Evolutionary conservation across 2,329 filamentous ascomycete species (phyloP), one percentile per base, ranked within the genome.

Genomic region (Tolypocladium capitatum): DNA sequence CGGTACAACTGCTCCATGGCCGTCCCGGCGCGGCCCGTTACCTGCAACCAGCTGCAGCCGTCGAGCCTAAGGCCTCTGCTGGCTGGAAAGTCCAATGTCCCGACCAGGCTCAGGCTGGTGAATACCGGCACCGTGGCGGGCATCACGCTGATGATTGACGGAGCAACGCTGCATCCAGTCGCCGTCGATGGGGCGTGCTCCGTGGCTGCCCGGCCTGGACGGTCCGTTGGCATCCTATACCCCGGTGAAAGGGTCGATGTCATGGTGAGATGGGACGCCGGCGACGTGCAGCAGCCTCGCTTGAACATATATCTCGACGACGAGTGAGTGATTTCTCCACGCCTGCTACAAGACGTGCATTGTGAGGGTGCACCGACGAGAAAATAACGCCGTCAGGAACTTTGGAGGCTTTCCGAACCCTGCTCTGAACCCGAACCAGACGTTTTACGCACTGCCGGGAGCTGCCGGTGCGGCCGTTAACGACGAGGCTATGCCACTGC

Each of bases 1-100:
- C 52, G 57, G 24, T 64, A 58, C 45, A 51, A 63, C 45, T 63
- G 61, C 45, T 58, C 60, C 18, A 55, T 58, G 57, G 58, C 55
- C 1, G 53, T 58, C 27, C 57, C 58, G 8, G 56, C 57, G 0
- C 48, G 53, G 4, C 59, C 58, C 0, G 41, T 62, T 9, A 44
- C 50, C 33, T 60, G 58, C 49, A 51, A 46, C 8, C 35, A 50
- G 13, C 46, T 41, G 6, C 32, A 43, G 1, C 16, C 49, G 5
- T 18, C 33, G 1, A 35, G 52, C 9, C 47, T 58, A 9, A 43
- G 41, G 5, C 56, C 57, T 3, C 42, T 59, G 1, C n/a, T 57
- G 16, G 38, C 35, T 21, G 43, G 34, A 34, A 40, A 48, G n/a
- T 27, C 45, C n/a, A 32, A 41, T 14, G 1, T 33, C 30, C n/a